phyloP scores from a whole-genome alignment of 441 rosid species.

The Populus hybrid region DNA sequence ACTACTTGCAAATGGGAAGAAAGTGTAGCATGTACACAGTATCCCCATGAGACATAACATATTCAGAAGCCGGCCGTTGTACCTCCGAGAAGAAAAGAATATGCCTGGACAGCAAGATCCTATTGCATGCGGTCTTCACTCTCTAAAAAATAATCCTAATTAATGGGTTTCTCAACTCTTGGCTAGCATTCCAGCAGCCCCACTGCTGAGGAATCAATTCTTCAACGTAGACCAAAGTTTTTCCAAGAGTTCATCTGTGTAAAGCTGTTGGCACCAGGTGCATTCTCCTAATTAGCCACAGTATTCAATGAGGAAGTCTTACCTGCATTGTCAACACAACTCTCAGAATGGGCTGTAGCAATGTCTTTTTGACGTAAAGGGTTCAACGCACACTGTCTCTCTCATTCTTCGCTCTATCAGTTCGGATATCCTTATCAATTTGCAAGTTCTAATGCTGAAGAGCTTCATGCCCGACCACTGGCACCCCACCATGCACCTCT shows the following conservation, averaged over 20 bases:
- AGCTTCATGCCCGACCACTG: constrained; percentile 21
- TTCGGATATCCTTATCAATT: constrained; percentile 3
- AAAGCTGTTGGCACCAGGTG: constrained; percentile 14
- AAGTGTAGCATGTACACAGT: not conserved
- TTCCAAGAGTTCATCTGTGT: constrained; percentile 5
- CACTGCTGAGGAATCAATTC: constrained; percentile 49
- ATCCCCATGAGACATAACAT: not conserved
- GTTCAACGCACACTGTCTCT: constrained; percentile 1
- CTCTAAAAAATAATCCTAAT: constrained; percentile 66
- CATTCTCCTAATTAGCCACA: constrained; percentile 19
- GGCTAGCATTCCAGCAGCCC: constrained; percentile 92
- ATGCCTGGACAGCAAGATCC: constrained; percentile 63
- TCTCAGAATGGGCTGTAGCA: constrained; percentile 20
- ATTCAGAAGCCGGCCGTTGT: constrained; percentile 16
- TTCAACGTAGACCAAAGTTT: constrained; percentile 15
- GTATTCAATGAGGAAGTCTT: constrained; percentile 12
- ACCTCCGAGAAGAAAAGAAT: constrained; percentile 96
- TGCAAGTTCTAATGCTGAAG: constrained; percentile 18
- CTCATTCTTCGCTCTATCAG: not conserved
- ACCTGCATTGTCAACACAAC: constrained; percentile 9
- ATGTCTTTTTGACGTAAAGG: constrained; percentile 21
- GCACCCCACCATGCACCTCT: constrained; percentile 22
- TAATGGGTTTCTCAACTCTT: constrained; percentile 77
- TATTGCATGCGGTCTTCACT: constrained; percentile 59
- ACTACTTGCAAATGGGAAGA: not conserved